Base-by-base conservation (phyloP, 371 early-diverging fungal species). In the Phascolomyces articulosus region DNA sequence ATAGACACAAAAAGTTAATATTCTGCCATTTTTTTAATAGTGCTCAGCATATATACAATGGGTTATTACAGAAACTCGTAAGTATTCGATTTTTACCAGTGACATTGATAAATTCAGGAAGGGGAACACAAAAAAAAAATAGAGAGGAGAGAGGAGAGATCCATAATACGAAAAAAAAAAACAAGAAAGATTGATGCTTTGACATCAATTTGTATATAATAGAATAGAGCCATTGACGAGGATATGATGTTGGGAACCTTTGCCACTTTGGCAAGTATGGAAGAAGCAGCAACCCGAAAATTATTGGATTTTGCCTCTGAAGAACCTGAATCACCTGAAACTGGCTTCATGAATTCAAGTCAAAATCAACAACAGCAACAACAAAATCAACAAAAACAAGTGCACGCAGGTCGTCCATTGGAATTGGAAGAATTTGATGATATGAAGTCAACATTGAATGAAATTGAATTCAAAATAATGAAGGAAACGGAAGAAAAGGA, bases 161-260 rank as follows among this genome's bases (percentile, higher is more conserved):
- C n/a, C n/a, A n/a, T n/a, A n/a, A n/a, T n/a, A n/a, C n/a, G n/a
- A n/a, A n/a, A n/a, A n/a, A n/a, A n/a, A n/a, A n/a, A n/a, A n/a
- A n/a, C n/a, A n/a, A n/a, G n/a, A n/a, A n/a, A n/a, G n/a, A n/a
- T n/a, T n/a, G n/a, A n/a, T n/a, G n/a, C n/a, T n/a, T n/a, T n/a
- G n/a, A n/a, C n/a, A n/a, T n/a, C 10, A 26, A 49, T 16, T 3
- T 48, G 24, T 38, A 11, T 64, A 13, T 26, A 4, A 44, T 58
- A 72, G 73, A 60, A 65, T 40, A 18, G 53, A 2, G 18, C 16
- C 0, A 60, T 73, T 2, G 76, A 68, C 29, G 55, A 56, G 13
- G 34, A 55, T 9, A 63, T 63, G 27, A 44, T 71, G 47, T 21
- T 55, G 20, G 74, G 74, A 16, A 68, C 71, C 2, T 73, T 54